These are phyloP conservation scores for Microcera coccophila DNA, from an alignment of 2,329 filamentous ascomycete species.

Conservation along the genomic window DNA sequence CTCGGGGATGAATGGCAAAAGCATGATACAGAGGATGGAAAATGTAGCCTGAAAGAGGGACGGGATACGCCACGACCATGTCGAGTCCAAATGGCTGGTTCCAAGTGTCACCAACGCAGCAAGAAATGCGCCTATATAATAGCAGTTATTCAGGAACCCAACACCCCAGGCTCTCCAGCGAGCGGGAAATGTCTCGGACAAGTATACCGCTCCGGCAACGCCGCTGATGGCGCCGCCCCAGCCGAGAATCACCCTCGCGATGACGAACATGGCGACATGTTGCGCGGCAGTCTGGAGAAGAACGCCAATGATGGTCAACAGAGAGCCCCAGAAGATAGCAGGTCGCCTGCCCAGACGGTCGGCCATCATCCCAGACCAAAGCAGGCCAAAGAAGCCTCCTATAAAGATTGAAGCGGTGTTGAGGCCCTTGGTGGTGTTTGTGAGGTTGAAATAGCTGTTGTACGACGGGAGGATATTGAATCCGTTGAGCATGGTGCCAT, in stretches of 20 bases:
- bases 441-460: constrained; percentile 50
- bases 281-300: constrained; percentile 47
- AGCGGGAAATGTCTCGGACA: constrained; percentile 46
- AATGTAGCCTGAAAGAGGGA: constrained; percentile 31
- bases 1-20: constrained; percentile 37
- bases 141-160: constrained; percentile 13
- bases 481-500: constrained; percentile 50
- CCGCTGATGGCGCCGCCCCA: constrained; percentile 41
- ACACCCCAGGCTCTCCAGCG: constrained; percentile 21
- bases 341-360: constrained; percentile 7
- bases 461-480: constrained; percentile 54
- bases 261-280: constrained; percentile 50
- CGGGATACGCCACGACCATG: constrained; percentile 36
- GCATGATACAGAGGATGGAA: constrained; percentile 24
- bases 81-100: constrained; percentile 29
- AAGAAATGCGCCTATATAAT: constrained; percentile 38
- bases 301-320: constrained; percentile 41
- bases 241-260: constrained; percentile 45
- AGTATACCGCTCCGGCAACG: constrained; percentile 43
- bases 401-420: constrained; percentile 43
- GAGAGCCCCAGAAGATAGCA: constrained; percentile 1
- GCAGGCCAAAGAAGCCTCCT: constrained; percentile 4
- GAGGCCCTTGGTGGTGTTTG: constrained; percentile 45
- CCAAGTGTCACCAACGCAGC: constrained; percentile 44
- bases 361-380: constrained; percentile 1